phyloP scores from a whole-genome alignment of 176 grass and related monocot species.

The Hsuehochloa calcarea region DNA sequence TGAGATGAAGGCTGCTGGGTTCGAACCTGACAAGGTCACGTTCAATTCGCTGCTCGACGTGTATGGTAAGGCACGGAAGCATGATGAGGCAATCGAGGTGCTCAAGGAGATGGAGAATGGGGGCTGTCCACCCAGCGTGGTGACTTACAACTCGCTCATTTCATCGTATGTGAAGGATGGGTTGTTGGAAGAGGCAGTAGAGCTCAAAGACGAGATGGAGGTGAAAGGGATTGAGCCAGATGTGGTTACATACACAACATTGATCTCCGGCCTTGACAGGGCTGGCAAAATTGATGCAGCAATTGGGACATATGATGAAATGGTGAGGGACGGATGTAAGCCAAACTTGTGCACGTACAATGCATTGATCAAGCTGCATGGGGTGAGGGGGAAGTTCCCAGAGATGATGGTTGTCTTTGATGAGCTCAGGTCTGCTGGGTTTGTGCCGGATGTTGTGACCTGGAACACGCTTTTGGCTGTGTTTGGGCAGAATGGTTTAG shows the following conservation, averaged over 20 bases:
- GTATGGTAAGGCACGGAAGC: slow-evolving; percentile 72
- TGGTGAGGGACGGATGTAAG: slow-evolving; percentile 58
- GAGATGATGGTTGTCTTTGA: slow-evolving; percentile 88
- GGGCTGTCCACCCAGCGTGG: slow-evolving; percentile 60
- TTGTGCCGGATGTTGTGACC: slow-evolving; percentile 68
- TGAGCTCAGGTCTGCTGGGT: slow-evolving; percentile 57
- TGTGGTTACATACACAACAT: slow-evolving; percentile 87
- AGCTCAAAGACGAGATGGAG: slow-evolving; percentile 76
- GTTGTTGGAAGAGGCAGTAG: slow-evolving; percentile 58
- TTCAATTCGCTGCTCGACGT: slow-evolving; percentile 85
- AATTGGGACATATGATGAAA: slow-evolving; percentile 59
- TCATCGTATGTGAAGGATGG: slow-evolving; percentile 78
- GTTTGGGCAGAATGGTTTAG: slow-evolving; percentile 87
- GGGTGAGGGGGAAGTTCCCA: slow-evolving; percentile 65
- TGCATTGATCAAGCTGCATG: slow-evolving; percentile 85
- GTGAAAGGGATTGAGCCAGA: slow-evolving; percentile 67
- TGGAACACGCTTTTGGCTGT: slow-evolving; percentile 86
- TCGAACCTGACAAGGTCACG: slow-evolving; percentile 68
- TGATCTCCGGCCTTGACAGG: slow-evolving; percentile 83
- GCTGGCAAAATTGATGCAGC: slow-evolving; percentile 68
- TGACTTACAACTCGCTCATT: slow-evolving; percentile 82
- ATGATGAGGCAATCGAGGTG: slow-evolving; percentile 53
- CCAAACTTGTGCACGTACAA: slow-evolving; percentile 91
- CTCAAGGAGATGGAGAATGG: slow-evolving; percentile 68
- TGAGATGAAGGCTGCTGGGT: slow-evolving; percentile 74